A percentile compares a stretch with the other conserved stretches of the same genome.
phyloP scores from a whole-genome alignment of 2,329 filamentous ascomycete species.

The Capronia coronata region DNA sequence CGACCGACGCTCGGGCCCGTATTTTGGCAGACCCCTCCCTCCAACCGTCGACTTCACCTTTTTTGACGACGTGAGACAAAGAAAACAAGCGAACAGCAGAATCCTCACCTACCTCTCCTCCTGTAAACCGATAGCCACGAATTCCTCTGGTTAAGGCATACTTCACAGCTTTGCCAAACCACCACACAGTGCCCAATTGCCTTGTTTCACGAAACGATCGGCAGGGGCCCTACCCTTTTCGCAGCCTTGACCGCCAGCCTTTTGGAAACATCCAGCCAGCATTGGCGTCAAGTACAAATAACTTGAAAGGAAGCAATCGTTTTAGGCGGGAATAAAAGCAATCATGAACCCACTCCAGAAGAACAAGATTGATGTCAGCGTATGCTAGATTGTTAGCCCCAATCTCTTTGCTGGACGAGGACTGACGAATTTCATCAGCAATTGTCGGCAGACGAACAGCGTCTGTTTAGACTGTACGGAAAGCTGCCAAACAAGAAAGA shows the following conservation, averaged over 20 bases:
- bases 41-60: constrained; percentile 1
- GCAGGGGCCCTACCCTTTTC: constrained; percentile 1
- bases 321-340: background rate
- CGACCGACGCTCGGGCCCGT: constrained; percentile 10
- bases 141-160: background rate
- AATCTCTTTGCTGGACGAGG: background rate
- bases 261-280: background rate
- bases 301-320: too few relatives aligned
- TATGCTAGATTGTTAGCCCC: constrained; percentile 7
- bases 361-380: constrained; percentile 96
- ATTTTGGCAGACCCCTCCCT: constrained; percentile 6
- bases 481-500: constrained; percentile 96
- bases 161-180: background rate
- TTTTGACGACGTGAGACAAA: background rate
- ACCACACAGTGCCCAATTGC: background rate
- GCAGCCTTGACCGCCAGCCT: background rate
- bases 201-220: background rate
- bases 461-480: constrained; percentile 92
- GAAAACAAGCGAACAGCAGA: background rate
- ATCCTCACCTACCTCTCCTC: background rate
- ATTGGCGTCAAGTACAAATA: too few relatives aligned
- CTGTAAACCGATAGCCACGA: background rate
- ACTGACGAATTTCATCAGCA: constrained; percentile 52
- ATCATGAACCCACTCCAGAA: constrained; percentile 92
- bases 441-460: constrained; percentile 89